Base-by-base conservation (phyloP, 305 asterid species). In the Salvia sclarea region DNA sequence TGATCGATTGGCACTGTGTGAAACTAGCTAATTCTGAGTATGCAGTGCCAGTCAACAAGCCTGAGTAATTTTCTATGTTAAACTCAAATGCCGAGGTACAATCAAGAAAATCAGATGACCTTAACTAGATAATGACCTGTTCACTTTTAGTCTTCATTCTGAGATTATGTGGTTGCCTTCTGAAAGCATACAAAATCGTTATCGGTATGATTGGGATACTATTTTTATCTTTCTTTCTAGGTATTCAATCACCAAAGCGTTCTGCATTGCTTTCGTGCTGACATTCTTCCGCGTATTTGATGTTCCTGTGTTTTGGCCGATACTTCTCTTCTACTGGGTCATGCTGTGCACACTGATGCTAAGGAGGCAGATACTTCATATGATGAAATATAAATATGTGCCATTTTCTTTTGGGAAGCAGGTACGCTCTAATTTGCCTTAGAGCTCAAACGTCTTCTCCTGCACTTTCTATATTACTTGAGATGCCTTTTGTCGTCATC, bases 291-390 rank as follows among this genome's bases (percentile, higher is more conserved):
- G 80, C 38, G 25, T 76, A 31, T 79, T 87, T 50, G 89, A 89
- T 38, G 90, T 89, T 65, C 96, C 95, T 17, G 90, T 87, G 10
- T 85, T 82, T 70, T 89, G 96, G 96, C 92, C 92, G 6, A 85
- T 83, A 66, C 90, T 89, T 64, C 89, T 88, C 49, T 80, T 84
- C 82, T 86, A 86, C 74, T 86, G 94, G 94, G 43, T 88, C 24
- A 61, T 85, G 66, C 69, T 88, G 64, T 88, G 84, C 82, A 65
- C 49, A 14, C 69, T 86, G 28, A 80, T 82, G 57, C 76, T 88
- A 77, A 85, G 86, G 82, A 79, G 68, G 59, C 95, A 87, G 69
- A 82, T 84, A 72, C 69, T 63, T 71, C 95, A 81, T 69, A 82
- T 85, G 95, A 79, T 88, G 78, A 88, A 78, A 73, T 84, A 85